phyloP scores from a whole-genome alignment of 768 basidiomycete genomes.

The Lanmaoa rubissima region DNA sequence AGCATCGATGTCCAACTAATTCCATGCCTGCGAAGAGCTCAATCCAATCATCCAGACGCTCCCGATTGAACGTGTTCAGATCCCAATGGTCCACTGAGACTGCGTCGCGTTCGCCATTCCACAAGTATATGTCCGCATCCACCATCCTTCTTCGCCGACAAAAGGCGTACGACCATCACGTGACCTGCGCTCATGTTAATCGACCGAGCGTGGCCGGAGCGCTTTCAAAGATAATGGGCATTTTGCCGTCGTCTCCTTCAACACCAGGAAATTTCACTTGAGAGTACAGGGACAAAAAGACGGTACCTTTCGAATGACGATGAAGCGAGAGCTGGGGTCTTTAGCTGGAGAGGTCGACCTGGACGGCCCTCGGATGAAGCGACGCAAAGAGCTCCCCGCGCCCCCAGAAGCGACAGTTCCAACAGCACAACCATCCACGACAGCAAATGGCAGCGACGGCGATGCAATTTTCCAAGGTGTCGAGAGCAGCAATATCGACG shows the following conservation, averaged over 20 bases:
- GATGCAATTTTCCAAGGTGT: slow-evolving; percentile 16
- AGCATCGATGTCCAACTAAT: no score
- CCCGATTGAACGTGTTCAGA: no score
- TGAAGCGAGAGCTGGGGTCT: slow-evolving; percentile 50
- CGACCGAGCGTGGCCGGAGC: slow-evolving; percentile 20
- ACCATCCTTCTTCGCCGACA: no score
- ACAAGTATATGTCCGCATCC: no score
- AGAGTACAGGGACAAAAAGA: slow-evolving; percentile 19
- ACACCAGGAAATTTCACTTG: slow-evolving; percentile 27
- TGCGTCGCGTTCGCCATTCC: no score
- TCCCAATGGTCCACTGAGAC: no score
- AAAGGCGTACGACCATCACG: slow-evolving; percentile 19
- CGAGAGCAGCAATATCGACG: slow-evolving; percentile 28
- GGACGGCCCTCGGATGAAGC: slow-evolving; percentile 50
- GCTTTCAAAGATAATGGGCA: slow-evolving; percentile 34
- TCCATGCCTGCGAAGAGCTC: no score
- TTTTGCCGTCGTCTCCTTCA: slow-evolving; percentile 28
- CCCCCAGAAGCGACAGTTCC: slow-evolving; percentile 41
- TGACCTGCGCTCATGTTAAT: slow-evolving; percentile 25
- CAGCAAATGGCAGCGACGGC: slow-evolving; percentile 28
- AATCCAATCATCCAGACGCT: no score
- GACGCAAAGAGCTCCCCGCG: slow-evolving; percentile 44
- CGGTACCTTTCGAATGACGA: slow-evolving; percentile 35
- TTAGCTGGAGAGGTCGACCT: slow-evolving; percentile 38
- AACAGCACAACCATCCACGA: slow-evolving; percentile 32